Evolutionary conservation across 805 yeast genomes (phyloP).

Genomic region (Clavispora asparagi): DNA sequence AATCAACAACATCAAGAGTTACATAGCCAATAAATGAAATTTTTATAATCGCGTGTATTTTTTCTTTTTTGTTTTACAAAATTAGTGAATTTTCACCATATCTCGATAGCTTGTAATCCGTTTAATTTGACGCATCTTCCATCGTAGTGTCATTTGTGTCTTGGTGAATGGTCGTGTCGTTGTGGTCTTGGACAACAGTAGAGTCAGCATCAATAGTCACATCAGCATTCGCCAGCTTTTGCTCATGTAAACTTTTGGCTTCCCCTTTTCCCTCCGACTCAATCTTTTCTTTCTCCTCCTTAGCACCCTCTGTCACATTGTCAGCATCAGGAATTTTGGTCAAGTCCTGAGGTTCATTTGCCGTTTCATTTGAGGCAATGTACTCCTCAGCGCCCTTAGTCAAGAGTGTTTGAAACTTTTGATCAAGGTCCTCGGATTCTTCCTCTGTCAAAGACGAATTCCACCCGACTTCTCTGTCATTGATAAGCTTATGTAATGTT

Average conservation of each 20-base stretch:
- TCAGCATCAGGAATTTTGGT: not conserved
- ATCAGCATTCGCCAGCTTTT: slow-evolving; percentile 13
- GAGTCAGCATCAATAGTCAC: slow-evolving; percentile 42
- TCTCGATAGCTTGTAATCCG: not conserved
- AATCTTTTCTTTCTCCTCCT: slow-evolving; percentile 14
- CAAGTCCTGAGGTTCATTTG: slow-evolving; percentile 11
- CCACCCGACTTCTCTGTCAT: slow-evolving; percentile 54
- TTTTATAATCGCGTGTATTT: not conserved
- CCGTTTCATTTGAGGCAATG: slow-evolving; percentile 9
- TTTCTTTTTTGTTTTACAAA: not conserved
- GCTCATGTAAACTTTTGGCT: not conserved
- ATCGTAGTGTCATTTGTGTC: slow-evolving; percentile 47
- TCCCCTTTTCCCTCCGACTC: not conserved
- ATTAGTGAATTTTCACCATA: not conserved
- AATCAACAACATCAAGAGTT: not conserved
- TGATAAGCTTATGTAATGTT: slow-evolving; percentile 34
- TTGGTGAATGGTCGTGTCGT: slow-evolving; percentile 45
- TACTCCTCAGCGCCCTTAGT: slow-evolving; percentile 37
- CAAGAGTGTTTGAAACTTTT: slow-evolving; percentile 29
- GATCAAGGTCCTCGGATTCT: slow-evolving; percentile 24
- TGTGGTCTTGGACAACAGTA: slow-evolving; percentile 41
- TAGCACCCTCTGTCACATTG: not conserved
- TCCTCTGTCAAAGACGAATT: slow-evolving; percentile 40
- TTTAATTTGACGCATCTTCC: slow-evolving; percentile 30
- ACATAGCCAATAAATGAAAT: not conserved